Evolutionary conservation across 768 basidiomycete genomes (phyloP).

Genomic region (Phaffia tasmanica): DNA sequence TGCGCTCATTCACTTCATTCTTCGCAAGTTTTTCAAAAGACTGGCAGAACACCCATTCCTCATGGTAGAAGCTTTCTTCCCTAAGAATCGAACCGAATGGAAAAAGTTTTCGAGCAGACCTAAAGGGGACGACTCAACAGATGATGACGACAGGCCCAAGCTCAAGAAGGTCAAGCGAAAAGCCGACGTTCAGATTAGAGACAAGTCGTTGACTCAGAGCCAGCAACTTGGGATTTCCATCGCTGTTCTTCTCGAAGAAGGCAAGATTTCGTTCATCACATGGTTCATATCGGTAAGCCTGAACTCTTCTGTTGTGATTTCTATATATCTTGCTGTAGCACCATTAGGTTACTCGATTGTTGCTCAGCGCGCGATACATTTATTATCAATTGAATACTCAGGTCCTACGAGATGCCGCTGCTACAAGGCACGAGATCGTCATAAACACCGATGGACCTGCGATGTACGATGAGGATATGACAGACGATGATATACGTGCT

Average conservation of each 20-base stretch:
- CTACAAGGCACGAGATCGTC: constrained; percentile 38
- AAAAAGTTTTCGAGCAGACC: constrained; percentile 72
- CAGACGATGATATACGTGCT: constrained; percentile 30
- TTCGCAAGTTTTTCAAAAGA: constrained; percentile 89
- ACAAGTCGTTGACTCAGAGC: constrained; percentile 60
- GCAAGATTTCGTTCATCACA: constrained; percentile 53
- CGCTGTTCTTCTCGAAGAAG: constrained; percentile 57
- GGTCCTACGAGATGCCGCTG: constrained; percentile 29
- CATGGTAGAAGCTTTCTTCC: constrained; percentile 63
- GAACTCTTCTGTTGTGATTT: background rate
- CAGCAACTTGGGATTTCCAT: constrained; percentile 82
- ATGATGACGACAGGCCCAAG: constrained; percentile 12
- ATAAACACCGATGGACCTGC: constrained; percentile 35
- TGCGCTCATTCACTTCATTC: constrained; percentile 68
- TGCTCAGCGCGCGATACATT: background rate
- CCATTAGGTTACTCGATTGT: background rate
- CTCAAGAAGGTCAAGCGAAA: constrained; percentile 29
- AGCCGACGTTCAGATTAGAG: constrained; percentile 65
- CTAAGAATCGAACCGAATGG: constrained; percentile 72
- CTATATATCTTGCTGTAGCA: background rate
- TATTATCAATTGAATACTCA: background rate
- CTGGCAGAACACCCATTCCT: constrained; percentile 73
- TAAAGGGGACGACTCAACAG: constrained; percentile 11
- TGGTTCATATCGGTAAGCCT: constrained; percentile 69
- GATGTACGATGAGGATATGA: constrained; percentile 23